These are phyloP conservation scores for Boletus coccyginus DNA, from an alignment of 768 basidiomycete genomes.

Conservation along the genomic window DNA sequence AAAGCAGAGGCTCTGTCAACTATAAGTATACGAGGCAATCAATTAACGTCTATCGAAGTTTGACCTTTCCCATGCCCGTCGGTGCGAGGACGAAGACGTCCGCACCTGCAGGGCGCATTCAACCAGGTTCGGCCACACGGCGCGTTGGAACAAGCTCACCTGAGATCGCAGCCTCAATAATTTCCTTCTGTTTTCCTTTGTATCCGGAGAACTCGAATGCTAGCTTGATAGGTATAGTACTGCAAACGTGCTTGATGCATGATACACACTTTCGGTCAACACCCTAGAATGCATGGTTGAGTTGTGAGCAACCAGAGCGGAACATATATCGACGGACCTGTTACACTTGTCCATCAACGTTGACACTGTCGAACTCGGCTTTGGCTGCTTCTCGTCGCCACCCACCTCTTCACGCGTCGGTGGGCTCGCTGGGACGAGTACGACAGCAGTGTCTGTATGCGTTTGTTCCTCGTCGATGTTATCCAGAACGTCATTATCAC, in stretches of 20 bases:
- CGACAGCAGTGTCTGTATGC: slow-evolving; percentile 2
- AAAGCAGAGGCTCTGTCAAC: slow-evolving; percentile 72
- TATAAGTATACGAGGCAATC: background rate
- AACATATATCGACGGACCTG: slow-evolving; percentile 6
- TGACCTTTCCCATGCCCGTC: slow-evolving; percentile 87
- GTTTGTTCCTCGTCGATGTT: slow-evolving; percentile 21
- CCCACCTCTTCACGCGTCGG: background rate
- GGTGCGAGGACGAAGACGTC: slow-evolving; percentile 83
- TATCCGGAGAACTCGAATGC: slow-evolving; percentile 69
- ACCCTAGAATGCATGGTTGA: slow-evolving; percentile 12
- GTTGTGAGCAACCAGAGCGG: background rate
- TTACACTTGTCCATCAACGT: slow-evolving; percentile 11
- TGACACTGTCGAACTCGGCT: background rate
- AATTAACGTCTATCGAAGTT: background rate
- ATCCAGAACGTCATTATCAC: slow-evolving; percentile 22
- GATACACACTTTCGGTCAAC: slow-evolving; percentile 24
- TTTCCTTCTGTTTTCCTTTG: slow-evolving; percentile 76
- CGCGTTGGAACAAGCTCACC: slow-evolving; percentile 37
- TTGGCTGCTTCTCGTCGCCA: slow-evolving; percentile 1
- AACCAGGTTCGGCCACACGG: background rate
- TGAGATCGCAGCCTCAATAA: slow-evolving; percentile 65
- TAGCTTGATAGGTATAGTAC: slow-evolving; percentile 23
- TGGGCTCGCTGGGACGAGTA: slow-evolving; percentile 19
- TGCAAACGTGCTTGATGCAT: background rate
- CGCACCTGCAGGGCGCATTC: slow-evolving; percentile 39